Base-by-base conservation (phyloP, 139 green algal species). In the Auxenochlorella protothecoides region DNA sequence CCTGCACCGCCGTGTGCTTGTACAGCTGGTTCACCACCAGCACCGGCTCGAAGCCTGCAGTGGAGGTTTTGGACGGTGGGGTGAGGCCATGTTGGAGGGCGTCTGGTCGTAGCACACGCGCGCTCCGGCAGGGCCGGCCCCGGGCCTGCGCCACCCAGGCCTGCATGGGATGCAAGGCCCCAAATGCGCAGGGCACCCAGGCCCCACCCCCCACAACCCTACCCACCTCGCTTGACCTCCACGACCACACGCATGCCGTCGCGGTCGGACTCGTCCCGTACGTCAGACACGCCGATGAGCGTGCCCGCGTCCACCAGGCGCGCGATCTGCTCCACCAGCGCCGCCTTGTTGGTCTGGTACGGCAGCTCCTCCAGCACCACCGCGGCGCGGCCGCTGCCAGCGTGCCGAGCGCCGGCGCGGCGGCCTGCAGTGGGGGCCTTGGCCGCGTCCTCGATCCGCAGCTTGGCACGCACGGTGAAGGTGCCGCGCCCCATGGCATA, bases 181-280 rank as follows among this genome's bases (percentile, higher is more conserved):
- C 27, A 1, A 44, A 44, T 44, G 27, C 0, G 27, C 27, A 44
- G 27, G 27, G 27, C 27, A 44, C 27, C 27, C 27, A 44, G 27
- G 0, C 27, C 27, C 27, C 27, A 44, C 27, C 27, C 27, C 27
- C 0, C 27, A 1, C 27, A 44, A 44, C 56, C 3, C 5, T 13
- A 61, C 74, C 55, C 55, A 79, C 83, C 77, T 14, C 79, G 60
- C 78, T 88, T 86, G 3, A 93, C 72, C 80, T 98, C 93, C 16
- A 98, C 85, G 52, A 98, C 94, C 64, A 98, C 78, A 1, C 94
- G 83, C 75, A 96, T 86, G 61, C 93, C 93, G 15, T 81, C 68
- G 0, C 94, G 83, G 78, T 98, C 94, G 59, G 84, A 94, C 83
- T 99, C 94, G 76, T 99, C 94, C 6, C 93, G 79, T 13, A 99